Base-by-base conservation (phyloP, 2,329 filamentous ascomycete genomes). In the Aurifilum marmelostoma region DNA sequence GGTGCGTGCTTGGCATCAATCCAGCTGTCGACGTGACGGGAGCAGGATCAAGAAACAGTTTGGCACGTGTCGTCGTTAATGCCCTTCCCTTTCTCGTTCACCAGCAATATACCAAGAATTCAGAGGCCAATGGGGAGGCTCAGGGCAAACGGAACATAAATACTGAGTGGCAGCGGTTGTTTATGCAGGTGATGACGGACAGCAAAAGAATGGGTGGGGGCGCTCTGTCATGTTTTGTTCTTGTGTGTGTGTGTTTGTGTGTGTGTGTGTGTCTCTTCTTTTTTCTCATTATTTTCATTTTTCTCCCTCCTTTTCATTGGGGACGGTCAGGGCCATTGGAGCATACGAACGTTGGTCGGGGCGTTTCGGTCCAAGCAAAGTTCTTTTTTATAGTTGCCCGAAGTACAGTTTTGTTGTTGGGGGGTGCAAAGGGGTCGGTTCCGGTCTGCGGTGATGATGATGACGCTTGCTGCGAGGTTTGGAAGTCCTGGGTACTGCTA, bases 261-360 rank as follows among this genome's bases (percentile, higher is more conserved):
- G 4, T 34, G 34, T 34, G 34, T 34, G 34, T 39, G 11, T 39
- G 37, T 39, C 9, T 11, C 37, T 39, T 11, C 37, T 37, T 34
- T 34, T 16, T n/a, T 21, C n/a, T 60, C 8, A 3, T 3, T 60
- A 1, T 32, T 8, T 37, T 60, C 11, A 9, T 60, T 39, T n/a
- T 59, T 11, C 1, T 32, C 18, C 2, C 29, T 8, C 21, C 29
- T 27, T 61, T 43, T 24, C 39, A 37, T 62, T 24, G n/a, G 59
- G 37, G 59, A 63, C 61, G 61, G 61, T 29, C 32, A 37, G 52
- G 68, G 60, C 61, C 65, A 65, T 21, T 65, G 60, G 39, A 69
- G 65, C 61, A 69, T 63, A 69, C 68, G 68, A 29, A 34, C 54
- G 61, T 67, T 63, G 68, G 68, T 39, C 65, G 65, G 64, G 68